Evolutionary conservation across 2,329 filamentous ascomycete species (phyloP), one percentile per base, ranked within the genome.

Genomic region (Talaromyces pinophilus): DNA sequence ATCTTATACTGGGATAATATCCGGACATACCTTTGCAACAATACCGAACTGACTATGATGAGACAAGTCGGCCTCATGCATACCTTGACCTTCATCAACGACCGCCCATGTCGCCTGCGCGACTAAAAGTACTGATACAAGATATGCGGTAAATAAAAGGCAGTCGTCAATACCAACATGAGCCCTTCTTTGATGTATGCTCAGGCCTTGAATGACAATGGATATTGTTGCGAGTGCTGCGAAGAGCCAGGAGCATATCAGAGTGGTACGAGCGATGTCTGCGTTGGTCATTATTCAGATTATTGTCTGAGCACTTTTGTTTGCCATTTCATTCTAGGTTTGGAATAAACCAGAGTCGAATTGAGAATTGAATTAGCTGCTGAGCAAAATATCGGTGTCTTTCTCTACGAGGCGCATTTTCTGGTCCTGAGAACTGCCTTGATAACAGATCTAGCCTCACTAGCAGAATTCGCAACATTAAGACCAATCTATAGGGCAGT

Each of bases 231-330:
- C 35, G 3, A 63, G 61, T 28, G 19, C 48, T 6, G 19, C 40
- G 46, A 63, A 63, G 10, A 63, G 48, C 61, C 61, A 63, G 10
- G 61, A 54, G 48, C 61, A 63, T 13, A 63, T 28, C 17, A 63
- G 15, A 54, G 61, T 63, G 13, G 48, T 30, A 19, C 22, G 13
- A 42, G 44, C 61, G 38, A 63, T 50, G 6, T 22, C n/a, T 54
- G 35, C n/a, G 1, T n/a, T 25, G 13, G 35, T 13, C 55, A 59
- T 59, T n/a, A 25, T 42, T 59, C 19, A 5, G 15, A 17, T 30
- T 28, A 30, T 30, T 30, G 4, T 30, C 6, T n/a, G 48, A 25
- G 25, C 2, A 25, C 25, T 3, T 3, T 25, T 25, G 3, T 25
- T 4, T 8, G 19, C 7, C 5, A 46, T 19, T 19, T 4, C 10